Base-by-base conservation (phyloP, 768 basidiomycete species). In the Megacollybia marginata region DNA sequence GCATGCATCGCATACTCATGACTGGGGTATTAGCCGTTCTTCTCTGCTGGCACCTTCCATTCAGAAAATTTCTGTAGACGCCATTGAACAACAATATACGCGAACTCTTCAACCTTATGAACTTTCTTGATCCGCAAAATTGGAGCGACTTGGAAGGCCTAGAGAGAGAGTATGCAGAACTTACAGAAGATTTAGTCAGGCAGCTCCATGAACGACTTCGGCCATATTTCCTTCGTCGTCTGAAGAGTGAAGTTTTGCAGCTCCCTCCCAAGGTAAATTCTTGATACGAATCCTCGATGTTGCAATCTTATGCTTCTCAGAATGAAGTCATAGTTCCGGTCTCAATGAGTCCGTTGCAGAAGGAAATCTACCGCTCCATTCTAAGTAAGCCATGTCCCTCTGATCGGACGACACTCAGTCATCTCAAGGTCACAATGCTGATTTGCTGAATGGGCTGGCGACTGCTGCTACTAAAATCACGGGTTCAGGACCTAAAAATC, bases 51-150 rank as follows among this genome's bases (percentile, higher is more conserved):
- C 33, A 19, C 6, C 13, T 19, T 47, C 46, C 23, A 44, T 43
- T 36, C 8, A 48, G 38, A 18, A 38, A 45, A 23, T 16, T 35
- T 35, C 16, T 28, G 23, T 51, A 92, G 78, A 98, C 96, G 0
- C 95, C 95, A 0, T 65, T 98, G 51, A 98, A 98, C 66, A 98
- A 98, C 71, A 98, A 97, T 61, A 86, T 99, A 19, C 78, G 91
- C 44, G 96, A 99, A 66, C 67, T 99, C 20, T 95, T 98, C 73
- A 98, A 94, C 63, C 74, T 99, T 40, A 92, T 99, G 83, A 90
- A 92, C 63, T 98, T 98, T 70, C 77, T 98, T 15, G 90, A 93
- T 61, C 80, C 87, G 5, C 55, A 66, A 11, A 72, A 86, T 53
- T 91, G 90, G 90, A 62, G 67, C 5, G 81, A 98, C 61, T 69